Percentiles rank a stretch among this genome's conserved stretches.
These are phyloP conservation scores for Globisporangium uncinulatum DNA, from an alignment of 352 stramenopile genomes.

Conservation along the genomic window DNA sequence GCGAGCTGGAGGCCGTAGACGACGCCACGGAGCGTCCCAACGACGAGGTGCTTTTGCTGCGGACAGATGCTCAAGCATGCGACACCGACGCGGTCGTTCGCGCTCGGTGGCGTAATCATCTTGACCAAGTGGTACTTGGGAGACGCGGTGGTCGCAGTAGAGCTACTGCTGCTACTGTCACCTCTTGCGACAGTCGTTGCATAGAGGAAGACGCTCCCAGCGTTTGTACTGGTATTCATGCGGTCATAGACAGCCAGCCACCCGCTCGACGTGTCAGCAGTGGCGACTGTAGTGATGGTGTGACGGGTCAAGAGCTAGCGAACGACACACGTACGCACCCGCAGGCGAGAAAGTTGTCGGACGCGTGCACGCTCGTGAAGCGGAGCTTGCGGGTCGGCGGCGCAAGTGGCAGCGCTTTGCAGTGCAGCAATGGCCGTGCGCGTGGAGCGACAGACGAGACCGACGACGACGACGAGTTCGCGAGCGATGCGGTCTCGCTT, in stretches of 20 bases:
- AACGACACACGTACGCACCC: slow-evolving; percentile 32
- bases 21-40: slow-evolving; percentile 71
- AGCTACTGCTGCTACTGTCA: slow-evolving; percentile 9
- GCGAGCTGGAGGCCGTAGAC: slow-evolving; percentile 78
- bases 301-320: no score
- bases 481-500: slow-evolving; percentile 9
- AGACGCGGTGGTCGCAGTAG: slow-evolving; percentile 3
- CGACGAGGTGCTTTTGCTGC: slow-evolving; percentile 70
- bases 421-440: slow-evolving; percentile 61
- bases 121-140: slow-evolving; percentile 85
- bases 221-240: slow-evolving; percentile 36
- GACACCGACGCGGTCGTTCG: slow-evolving; percentile 60
- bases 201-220: slow-evolving; percentile 80
- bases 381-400: slow-evolving; percentile 59
- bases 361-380: slow-evolving; percentile 81
- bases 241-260: neutral
- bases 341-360: slow-evolving; percentile 81
- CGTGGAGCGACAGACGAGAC: slow-evolving; percentile 14
- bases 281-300: no score
- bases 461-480: slow-evolving; percentile 6
- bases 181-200: slow-evolving; percentile 45
- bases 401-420: slow-evolving; percentile 52
- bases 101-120: slow-evolving; percentile 66
- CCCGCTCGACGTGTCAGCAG: no score
- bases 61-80: slow-evolving; percentile 79